A percentile compares a stretch with the other conserved stretches of the same genome.
phyloP scores from a whole-genome alignment of 106 monocot species.

The Iris macrosiphon region DNA sequence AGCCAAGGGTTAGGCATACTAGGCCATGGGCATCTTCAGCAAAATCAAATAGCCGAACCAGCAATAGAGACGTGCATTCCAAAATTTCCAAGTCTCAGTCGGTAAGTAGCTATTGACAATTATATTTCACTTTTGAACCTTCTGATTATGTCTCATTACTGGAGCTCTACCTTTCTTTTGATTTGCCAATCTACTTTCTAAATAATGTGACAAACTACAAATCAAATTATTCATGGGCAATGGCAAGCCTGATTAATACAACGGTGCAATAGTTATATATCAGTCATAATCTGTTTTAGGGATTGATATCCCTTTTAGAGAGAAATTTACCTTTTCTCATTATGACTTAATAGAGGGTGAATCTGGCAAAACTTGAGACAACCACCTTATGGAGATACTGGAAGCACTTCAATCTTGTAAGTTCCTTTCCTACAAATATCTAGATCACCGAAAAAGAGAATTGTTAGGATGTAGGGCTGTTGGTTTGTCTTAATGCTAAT shows the following conservation, averaged over 20 bases:
- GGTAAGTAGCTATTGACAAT: constrained; percentile 50
- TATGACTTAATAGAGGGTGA: constrained; percentile 40
- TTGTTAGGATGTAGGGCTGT: no score
- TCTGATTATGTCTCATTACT: no score
- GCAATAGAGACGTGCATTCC: constrained; percentile 28
- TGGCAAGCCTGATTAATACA: no score
- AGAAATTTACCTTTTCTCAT: constrained; percentile 5
- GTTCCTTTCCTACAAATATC: constrained; percentile 6
- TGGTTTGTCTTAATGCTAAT: no score
- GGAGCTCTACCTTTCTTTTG: no score
- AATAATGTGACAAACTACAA: no score
- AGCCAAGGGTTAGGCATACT: constrained; percentile 62
- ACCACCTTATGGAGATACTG: constrained; percentile 76
- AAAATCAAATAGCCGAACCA: constrained; percentile 36
- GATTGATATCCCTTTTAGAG: background rate
- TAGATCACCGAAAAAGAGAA: no score
- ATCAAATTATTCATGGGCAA: no score
- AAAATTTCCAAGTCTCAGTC: constrained; percentile 39
- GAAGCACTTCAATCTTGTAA: constrained; percentile 79
- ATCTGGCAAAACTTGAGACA: constrained; percentile 68
- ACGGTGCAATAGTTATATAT: no score
- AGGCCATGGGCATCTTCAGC: constrained; percentile 60
- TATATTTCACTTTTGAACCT: no score
- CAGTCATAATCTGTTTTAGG: no score
- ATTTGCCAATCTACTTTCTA: no score